phyloP scores from a whole-genome alignment of 306 rosid species.

The Acacia melanoxylon region DNA sequence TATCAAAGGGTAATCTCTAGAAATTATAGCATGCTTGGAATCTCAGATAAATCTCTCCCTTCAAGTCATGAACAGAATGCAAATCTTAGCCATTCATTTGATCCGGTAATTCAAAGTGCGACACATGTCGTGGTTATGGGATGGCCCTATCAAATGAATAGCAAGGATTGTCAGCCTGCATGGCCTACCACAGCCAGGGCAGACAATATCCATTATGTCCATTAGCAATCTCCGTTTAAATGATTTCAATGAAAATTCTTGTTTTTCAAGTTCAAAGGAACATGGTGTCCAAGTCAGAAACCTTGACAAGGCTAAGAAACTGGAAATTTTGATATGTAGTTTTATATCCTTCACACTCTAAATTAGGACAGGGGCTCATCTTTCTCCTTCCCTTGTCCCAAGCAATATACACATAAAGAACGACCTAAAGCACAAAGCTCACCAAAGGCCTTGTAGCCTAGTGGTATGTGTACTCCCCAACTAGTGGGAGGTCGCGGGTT shows the following conservation, averaged over 20 bases:
- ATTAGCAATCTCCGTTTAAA: background rate
- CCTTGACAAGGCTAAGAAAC: background rate
- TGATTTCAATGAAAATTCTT: background rate
- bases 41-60: background rate
- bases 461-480: no score
- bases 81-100: background rate
- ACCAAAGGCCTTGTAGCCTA: no score
- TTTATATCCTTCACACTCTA: conserved; percentile 14
- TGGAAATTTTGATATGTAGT: conserved; percentile 13
- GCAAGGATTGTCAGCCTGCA: background rate
- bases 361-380: background rate
- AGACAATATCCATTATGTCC: background rate
- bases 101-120: background rate
- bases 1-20: background rate
- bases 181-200: background rate
- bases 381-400: background rate
- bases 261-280: conserved; percentile 15
- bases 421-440: background rate
- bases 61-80: background rate
- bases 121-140: background rate
- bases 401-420: background rate
- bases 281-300: background rate
- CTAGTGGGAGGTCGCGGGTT: no score
- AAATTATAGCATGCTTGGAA: background rate
- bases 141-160: background rate